Evolutionary conservation across 1,139 yeast species (phyloP), one percentile per base, ranked within the genome.

Genomic region (Nematodospora anomalae): DNA sequence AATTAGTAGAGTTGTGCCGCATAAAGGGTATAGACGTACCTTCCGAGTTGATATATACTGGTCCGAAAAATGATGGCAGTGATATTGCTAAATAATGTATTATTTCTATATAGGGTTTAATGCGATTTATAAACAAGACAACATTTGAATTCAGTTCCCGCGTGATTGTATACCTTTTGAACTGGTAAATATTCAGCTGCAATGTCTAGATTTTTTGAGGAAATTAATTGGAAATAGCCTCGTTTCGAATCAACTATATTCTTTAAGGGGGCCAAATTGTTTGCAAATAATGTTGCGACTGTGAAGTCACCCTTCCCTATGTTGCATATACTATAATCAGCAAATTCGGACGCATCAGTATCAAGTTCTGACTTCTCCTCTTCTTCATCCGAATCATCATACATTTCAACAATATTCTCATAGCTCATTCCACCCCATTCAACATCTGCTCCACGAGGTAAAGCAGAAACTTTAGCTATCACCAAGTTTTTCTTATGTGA

Each of bases 351-450:
- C 25, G 26, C 27, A 6, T 33, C 21, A 22, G 9, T 10, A 5
- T 13, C 18, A 18, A 9, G 29, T 7, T 29, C 31, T 22, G 33
- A 37, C 16, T 36, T 40, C 4, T 37, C 45, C 5, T 53, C 62
- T 15, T 60, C 68, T 12, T 57, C 66, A 9, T 64, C 74, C 16
- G 67, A 72, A 33, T 72, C 74, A 26, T 70, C 76, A 36, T 71
- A 66, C 52, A 64, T 52, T 3, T 54, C 60, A 3, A 52, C 58
- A 3, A 62, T 33, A 21, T 62, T 59, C 40, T 68, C 68, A 46
- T 64, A 77, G 6, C 77, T 57, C 4, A 73, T 48, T 1, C 89
- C 90, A 28, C 85, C 77, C 94, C 96, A 87, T 61, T 90, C 97
- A 13, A 84, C 75, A 10, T 57, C 53, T 0, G 96, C 94, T 25